Evolutionary conservation across 768 basidiomycete species (phyloP), one percentile per base, ranked within the genome.

Genomic region (Lactifluus piperatus): DNA sequence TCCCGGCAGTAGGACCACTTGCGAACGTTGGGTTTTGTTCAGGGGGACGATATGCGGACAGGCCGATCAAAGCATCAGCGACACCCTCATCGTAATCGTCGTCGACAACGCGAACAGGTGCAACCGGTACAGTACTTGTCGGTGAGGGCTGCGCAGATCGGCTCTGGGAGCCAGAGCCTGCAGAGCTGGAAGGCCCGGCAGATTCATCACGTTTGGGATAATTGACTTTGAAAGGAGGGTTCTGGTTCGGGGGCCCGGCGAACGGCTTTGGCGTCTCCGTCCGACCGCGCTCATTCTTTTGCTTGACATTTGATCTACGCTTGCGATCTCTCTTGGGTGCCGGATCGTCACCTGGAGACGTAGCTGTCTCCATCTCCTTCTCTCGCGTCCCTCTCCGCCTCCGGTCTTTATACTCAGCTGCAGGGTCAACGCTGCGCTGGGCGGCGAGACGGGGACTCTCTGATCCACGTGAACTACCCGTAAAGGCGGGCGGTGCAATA

Each of bases 41-140:
- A n/a, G 63, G 62, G 5, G 66, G 58, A 47, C 69, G 67, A 54
- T 67, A 68, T 32, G 64, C 58, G 30, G 66, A 63, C 48, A 97
- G 76, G 2, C 79, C 82, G 71, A 97, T 89, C 34, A 97, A 74
- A 0, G 89, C 82, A 64, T 92, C 91, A 4, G 90, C 83, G n/a
- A 84, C 88, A 26, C 87, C 89, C 70, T 94, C 94, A 65, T 98
- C 94, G 65, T 97, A 97, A 66, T 97, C 89, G 65, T 98, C 94
- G 67, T 97, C 92, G 18, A 94, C 79, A 1, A 81, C 73, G 7
- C 94, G 79, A 11, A 82, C 75, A 7, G 85, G 83, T 18, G 83
- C 79, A 37, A 81, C 72, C 53, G 82, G 79, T 7, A 79, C 77
- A 20, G 76, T 79, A 57, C 78, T 81, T 2, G 81, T 88, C 1